These are phyloP conservation scores for Acacia melanoxylon DNA, from an alignment of 306 rosid genomes.

Conservation along the genomic window DNA sequence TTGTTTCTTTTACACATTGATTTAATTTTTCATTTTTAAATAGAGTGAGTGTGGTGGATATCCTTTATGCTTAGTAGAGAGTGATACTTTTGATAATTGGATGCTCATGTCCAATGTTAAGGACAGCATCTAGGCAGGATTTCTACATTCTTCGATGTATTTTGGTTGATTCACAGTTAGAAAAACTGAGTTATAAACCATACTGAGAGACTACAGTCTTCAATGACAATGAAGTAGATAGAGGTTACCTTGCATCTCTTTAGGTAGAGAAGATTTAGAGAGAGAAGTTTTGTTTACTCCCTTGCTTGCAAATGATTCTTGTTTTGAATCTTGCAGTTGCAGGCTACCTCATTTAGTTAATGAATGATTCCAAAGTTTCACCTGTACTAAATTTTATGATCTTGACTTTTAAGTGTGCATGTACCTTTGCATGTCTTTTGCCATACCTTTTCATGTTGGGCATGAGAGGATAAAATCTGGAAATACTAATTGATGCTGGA, in stretches of 20 bases:
- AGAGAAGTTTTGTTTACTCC: constrained; percentile 10
- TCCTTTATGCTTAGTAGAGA: neutral
- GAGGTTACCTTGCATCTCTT: constrained; percentile 18
- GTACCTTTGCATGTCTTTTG: constrained; percentile 4
- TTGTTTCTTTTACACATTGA: no score
- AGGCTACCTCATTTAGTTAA: neutral
- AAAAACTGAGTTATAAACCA: neutral
- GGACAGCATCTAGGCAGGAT: constrained; percentile 4
- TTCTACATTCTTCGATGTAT: neutral
- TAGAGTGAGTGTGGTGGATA: neutral
- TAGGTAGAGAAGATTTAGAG: neutral
- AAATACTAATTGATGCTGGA: constrained; percentile 23
- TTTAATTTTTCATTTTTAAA: no score
- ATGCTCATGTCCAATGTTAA: neutral
- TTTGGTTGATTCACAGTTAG: neutral
- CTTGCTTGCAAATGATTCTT: constrained; percentile 14
- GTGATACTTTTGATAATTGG: constrained; percentile 8
- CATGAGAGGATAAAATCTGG: constrained; percentile 23
- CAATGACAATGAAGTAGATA: neutral
- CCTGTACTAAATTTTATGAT: constrained; percentile 4
- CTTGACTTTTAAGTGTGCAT: neutral
- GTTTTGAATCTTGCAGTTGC: constrained; percentile 12
- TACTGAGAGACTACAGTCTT: neutral
- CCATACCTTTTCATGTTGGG: neutral
- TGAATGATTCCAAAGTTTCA: neutral